Evolutionary conservation across 768 basidiomycete species (phyloP), one percentile per base, ranked within the genome.

Genomic region (Kwoniella dendrophila): DNA sequence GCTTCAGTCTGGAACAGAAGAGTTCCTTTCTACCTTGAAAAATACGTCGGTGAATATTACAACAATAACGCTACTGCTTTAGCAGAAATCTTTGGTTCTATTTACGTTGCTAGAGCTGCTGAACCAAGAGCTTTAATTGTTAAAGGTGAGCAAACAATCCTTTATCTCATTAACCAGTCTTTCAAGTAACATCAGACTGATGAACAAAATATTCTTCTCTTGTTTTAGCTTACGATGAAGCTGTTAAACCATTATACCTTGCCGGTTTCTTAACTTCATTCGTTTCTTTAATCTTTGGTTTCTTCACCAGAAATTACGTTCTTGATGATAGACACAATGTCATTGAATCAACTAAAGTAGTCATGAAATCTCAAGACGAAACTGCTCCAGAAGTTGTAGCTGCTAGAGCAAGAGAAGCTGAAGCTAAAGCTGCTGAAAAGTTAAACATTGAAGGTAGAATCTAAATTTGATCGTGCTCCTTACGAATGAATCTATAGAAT

Each of bases 311-410:
- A 57, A 74, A 80, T 67, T 79, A 68, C 58, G 69, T 70, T 66
- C 73, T 80, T 38, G 80, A 72, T 49, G 62, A 72, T n/a, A 55
- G 45, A 24, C 80, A 80, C 64, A 80, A 80, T 70, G 67, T 69
- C 26, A 62, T 75, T 48, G 76, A 72, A 32, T 51, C 45, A 24
- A 65, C 64, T 49, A 65, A 74, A 56, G 64, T 77, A 50, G 47
- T 62, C 24, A 36, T 74, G 27, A 55, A 62, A 27, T 34, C 59
- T 10, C 60, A 69, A 38, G 66, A 65, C 18, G 75, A 76, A 62
- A 63, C 66, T 32, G 61, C 43, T 33, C 53, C 52, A 18, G 61
- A 62, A 52, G 47, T 55, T 3, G 33, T 62, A 4, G 53, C 61
- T 24, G 61, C 61, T n/a, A 56, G 41, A 30, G 61, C 61, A 12